Conservation (phyloP, 2,329 filamentous ascomycete genomes). For the Parastagonospora avenae region DNA sequence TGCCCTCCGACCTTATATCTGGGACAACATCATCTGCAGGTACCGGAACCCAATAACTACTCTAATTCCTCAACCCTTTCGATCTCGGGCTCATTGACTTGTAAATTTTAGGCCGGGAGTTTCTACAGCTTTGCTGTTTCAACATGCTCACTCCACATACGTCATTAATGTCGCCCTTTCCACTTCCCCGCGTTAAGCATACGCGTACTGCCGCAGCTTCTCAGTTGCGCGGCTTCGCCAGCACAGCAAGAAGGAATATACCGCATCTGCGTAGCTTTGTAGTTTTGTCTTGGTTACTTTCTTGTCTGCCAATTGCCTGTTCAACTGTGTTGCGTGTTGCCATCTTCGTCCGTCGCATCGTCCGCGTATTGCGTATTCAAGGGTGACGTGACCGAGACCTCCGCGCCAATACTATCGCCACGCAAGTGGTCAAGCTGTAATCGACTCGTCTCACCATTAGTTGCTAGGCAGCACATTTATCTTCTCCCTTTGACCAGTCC, state of each 20-base stretch:
- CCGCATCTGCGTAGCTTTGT: not conserved
- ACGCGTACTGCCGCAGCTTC: slow-evolving; percentile 23
- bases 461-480: slow-evolving; percentile 12
- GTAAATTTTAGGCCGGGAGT: too few species aligned
- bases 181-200: slow-evolving; percentile 5
- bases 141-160: not conserved
- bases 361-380: slow-evolving; percentile 4
- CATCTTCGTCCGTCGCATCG: slow-evolving; percentile 12
- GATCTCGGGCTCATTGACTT: too few species aligned
- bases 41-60: too few species aligned
- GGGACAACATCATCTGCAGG: too few species aligned
- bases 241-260: not conserved
- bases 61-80: too few species aligned
- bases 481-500: slow-evolving; percentile 7
- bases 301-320: not conserved
- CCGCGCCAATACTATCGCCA: slow-evolving; percentile 15
- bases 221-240: slow-evolving; percentile 8
- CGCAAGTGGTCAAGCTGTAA: slow-evolving; percentile 34
- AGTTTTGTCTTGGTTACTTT: not conserved
- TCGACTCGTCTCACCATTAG: slow-evolving; percentile 30
- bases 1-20: too few species aligned
- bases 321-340: not conserved
- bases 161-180: not conserved
- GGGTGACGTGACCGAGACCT: slow-evolving; percentile 7
- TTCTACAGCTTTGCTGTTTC: not conserved